Conservation (phyloP, 139 green algal species). For the Nannochloris sp. region DNA sequence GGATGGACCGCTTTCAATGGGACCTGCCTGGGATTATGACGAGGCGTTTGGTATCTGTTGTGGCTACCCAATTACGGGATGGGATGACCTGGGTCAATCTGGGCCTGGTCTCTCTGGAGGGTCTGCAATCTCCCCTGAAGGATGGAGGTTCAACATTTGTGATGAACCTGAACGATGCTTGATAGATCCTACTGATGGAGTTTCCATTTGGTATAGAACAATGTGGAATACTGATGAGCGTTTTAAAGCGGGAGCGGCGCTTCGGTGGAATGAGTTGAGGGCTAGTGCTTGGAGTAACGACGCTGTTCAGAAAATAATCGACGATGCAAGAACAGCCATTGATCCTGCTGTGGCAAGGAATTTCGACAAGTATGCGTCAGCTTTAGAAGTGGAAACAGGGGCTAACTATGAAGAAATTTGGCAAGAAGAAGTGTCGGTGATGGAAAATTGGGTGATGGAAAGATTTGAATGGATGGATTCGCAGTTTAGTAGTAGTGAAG, state of each 20-base stretch:
- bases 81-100: constrained; percentile 13
- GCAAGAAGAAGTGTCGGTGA: neutral
- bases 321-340: neutral
- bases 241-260: constrained; percentile 3
- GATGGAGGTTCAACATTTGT: constrained; percentile 39
- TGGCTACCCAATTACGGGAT: constrained; percentile 67
- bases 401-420: neutral
- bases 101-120: constrained; percentile 36
- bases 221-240: constrained; percentile 25
- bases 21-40: constrained; percentile 31
- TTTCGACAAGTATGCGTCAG: neutral
- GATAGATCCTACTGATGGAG: constrained; percentile 18
- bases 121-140: constrained; percentile 55
- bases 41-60: constrained; percentile 78
- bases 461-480: constrained; percentile 29
- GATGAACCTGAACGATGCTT: constrained; percentile 25
- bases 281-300: constrained; percentile 11
- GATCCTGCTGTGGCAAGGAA: neutral
- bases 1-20: constrained; percentile 8
- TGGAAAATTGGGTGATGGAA: constrained; percentile 12
- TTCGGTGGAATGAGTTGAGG: constrained; percentile 19
- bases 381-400: constrained; percentile 6
- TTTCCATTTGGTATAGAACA: constrained; percentile 11
- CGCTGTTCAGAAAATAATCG: neutral
- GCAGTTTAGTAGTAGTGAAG: no score